Percentiles rank a stretch among this genome's conserved stretches.
Conservation (phyloP, 495 filamentous ascomycete genomes). For the Lasiosphaeria miniovina region DNA sequence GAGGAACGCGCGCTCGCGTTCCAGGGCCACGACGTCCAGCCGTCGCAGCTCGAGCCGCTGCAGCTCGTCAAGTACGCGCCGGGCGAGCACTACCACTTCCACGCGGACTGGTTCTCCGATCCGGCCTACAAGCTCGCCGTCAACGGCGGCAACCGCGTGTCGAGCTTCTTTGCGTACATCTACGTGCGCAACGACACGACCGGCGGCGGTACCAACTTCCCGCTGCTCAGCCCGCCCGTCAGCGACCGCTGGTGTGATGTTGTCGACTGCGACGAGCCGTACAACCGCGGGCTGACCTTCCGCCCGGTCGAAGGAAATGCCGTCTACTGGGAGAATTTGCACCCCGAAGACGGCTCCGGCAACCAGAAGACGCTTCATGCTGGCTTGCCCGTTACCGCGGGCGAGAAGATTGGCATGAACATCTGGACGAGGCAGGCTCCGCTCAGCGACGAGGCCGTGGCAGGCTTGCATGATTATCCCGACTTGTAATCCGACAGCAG, state of each 20-base stretch:
- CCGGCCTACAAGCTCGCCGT: slow-evolving; percentile 32
- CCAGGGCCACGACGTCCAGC: slow-evolving; percentile 53
- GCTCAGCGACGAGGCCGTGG: slow-evolving; percentile 27
- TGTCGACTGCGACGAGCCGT: slow-evolving; percentile 51
- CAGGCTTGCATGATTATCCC: too few species aligned
- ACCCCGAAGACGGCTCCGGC: slow-evolving; percentile 48
- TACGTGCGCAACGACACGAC: slow-evolving; percentile 38
- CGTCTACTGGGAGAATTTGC: slow-evolving; percentile 69
- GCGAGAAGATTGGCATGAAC: slow-evolving; percentile 73
- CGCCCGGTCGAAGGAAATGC: slow-evolving; percentile 63
- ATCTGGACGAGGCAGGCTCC: slow-evolving; percentile 57
- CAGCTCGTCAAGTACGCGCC: slow-evolving; percentile 48
- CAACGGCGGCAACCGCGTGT: slow-evolving; percentile 45
- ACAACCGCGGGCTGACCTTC: slow-evolving; percentile 58
- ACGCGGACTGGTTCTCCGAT: slow-evolving; percentile 53
- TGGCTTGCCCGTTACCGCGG: slow-evolving; percentile 60
- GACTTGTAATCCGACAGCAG: too few species aligned
- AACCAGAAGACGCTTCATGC: slow-evolving; percentile 64
- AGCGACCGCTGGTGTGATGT: slow-evolving; percentile 54
- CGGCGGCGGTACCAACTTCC: slow-evolving; percentile 55
- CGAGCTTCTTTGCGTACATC: slow-evolving; percentile 55
- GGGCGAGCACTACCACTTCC: slow-evolving; percentile 44
- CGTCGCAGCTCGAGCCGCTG: slow-evolving; percentile 44
- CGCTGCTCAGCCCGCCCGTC: slow-evolving; percentile 32
- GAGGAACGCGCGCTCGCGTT: slow-evolving; percentile 61